These are phyloP conservation scores for Stylonectria norvegica DNA, from an alignment of 2,329 filamentous ascomycete species.

Conservation along the genomic window DNA sequence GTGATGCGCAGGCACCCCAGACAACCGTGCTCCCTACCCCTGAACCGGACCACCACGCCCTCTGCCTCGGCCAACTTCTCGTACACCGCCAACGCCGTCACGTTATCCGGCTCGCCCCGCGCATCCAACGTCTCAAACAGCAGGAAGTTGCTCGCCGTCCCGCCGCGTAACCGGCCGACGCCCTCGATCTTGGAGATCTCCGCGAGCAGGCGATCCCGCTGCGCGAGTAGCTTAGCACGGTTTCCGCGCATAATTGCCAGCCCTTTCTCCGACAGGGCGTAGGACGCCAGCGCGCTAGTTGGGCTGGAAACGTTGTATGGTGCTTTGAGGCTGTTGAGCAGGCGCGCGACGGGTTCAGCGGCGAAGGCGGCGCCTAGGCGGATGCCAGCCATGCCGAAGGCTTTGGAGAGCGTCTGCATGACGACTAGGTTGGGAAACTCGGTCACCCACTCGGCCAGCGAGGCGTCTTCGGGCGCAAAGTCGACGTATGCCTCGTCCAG, in stretches of 20 bases:
- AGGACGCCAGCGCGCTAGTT: conserved; percentile 74
- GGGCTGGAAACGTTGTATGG: conserved; percentile 94
- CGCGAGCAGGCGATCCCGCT: conserved; percentile 70
- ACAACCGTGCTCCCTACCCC: conserved; percentile 90
- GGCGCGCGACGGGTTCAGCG: conserved; percentile 65
- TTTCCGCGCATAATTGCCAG: conserved; percentile 70
- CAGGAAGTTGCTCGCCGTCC: conserved; percentile 80
- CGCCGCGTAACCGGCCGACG: conserved; percentile 77
- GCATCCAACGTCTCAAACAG: conserved; percentile 81
- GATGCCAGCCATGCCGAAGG: conserved; percentile 93
- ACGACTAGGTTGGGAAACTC: conserved; percentile 96
- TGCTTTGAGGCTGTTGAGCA: conserved; percentile 91
- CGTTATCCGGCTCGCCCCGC: conserved; percentile 73
- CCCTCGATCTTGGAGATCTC: conserved; percentile 74
- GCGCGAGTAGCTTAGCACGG: conserved; percentile 64
- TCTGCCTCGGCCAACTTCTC: conserved; percentile 77
- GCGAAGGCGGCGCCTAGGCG: conserved; percentile 84
- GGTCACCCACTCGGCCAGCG: conserved; percentile 83
- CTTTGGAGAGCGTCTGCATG: conserved; percentile 98
- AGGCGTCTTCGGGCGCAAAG: conserved; percentile 73
- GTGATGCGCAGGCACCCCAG: conserved; percentile 86
- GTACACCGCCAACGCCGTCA: conserved; percentile 74
- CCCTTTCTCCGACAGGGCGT: conserved; percentile 66
- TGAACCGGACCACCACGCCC: conserved; percentile 89
- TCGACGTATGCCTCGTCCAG: conserved; percentile 96